Percentiles rank a stretch among this genome's conserved stretches.
These are phyloP conservation scores for Balansia obtecta DNA, from an alignment of 2,329 filamentous ascomycete species.

Conservation along the genomic window DNA sequence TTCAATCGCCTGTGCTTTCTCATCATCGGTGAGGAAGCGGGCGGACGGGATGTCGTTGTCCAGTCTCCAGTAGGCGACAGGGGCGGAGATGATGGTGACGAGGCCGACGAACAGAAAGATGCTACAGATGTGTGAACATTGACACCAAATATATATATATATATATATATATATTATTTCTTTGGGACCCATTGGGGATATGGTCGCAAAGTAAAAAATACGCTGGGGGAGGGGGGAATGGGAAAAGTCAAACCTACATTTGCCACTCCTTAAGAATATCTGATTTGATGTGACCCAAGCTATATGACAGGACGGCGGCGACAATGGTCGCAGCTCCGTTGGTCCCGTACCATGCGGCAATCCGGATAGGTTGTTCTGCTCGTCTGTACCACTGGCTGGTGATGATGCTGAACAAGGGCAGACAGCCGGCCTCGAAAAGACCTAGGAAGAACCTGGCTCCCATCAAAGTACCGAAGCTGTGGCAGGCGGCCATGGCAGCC, in stretches of 20 bases:
- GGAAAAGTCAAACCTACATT: slow-evolving; percentile 9
- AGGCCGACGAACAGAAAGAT: slow-evolving; percentile 49
- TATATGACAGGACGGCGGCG: slow-evolving; percentile 43
- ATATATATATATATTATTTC: too few relatives aligned
- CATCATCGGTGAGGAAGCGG: slow-evolving; percentile 48
- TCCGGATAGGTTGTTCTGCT: slow-evolving; percentile 47
- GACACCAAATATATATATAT: neutral
- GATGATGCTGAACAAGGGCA: slow-evolving; percentile 34
- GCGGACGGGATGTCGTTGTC: slow-evolving; percentile 46
- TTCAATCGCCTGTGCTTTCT: slow-evolving; percentile 56
- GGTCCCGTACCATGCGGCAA: slow-evolving; percentile 55
- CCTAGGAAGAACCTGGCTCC: slow-evolving; percentile 35
- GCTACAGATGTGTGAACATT: slow-evolving; percentile 11
- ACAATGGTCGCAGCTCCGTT: slow-evolving; percentile 46
- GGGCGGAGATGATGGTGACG: slow-evolving; percentile 44
- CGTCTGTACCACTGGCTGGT: slow-evolving; percentile 35
- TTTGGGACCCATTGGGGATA: neutral
- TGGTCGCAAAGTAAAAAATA: neutral
- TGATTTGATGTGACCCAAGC: slow-evolving; percentile 38
- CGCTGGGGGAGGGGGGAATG: neutral
- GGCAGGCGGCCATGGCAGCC: slow-evolving; percentile 32
- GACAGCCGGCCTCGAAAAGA: slow-evolving; percentile 38
- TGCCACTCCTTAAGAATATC: slow-evolving; percentile 12
- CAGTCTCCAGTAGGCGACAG: slow-evolving; percentile 46
- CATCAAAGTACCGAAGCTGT: slow-evolving; percentile 34